A percentile compares a stretch with the other conserved stretches of the same genome.
phyloP scores from a whole-genome alignment of 1,284 basidiomycete species.

The Mycena sp. region DNA sequence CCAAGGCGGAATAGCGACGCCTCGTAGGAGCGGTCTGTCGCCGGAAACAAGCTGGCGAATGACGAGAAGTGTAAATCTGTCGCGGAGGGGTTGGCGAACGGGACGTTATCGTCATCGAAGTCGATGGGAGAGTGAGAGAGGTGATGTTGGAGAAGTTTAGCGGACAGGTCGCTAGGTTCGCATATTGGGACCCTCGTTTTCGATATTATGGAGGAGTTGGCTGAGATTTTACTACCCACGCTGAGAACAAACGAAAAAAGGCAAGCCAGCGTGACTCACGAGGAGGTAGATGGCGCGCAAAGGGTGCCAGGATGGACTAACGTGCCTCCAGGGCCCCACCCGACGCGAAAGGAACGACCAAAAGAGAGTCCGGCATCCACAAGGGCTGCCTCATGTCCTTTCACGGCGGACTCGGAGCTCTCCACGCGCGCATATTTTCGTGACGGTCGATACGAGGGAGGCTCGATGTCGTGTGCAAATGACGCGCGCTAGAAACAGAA shows the following conservation, averaged over 20 bases:
- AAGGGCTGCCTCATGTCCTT: constrained; percentile 71
- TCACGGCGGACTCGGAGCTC: constrained; percentile 67
- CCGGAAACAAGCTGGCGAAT: constrained; percentile 78
- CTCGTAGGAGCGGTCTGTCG: constrained; percentile 79
- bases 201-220: constrained; percentile 66
- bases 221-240: constrained; percentile 55
- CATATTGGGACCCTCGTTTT: constrained; percentile 57
- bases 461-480: constrained; percentile 77
- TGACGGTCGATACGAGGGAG: constrained; percentile 68
- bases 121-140: constrained; percentile 79
- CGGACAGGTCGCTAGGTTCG: constrained; percentile 56
- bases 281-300: constrained; percentile 60
- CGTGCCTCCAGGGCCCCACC: constrained; percentile 88
- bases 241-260: constrained; percentile 24
- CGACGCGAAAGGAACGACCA: constrained; percentile 90
- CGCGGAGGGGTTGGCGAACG: constrained; percentile 55
- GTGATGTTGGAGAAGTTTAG: constrained; percentile 84
- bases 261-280: constrained; percentile 46
- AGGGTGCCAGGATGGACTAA: constrained; percentile 82
- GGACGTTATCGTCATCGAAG: constrained; percentile 62
- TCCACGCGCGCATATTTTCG: constrained; percentile 79
- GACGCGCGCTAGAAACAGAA: constrained; percentile 67
- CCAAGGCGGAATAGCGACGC: constrained; percentile 90
- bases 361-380: constrained; percentile 87
- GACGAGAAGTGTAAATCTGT: constrained; percentile 79